These are phyloP conservation scores for Neurospora sp. DNA, from an alignment of 495 filamentous ascomycete species.

Conservation along the genomic window DNA sequence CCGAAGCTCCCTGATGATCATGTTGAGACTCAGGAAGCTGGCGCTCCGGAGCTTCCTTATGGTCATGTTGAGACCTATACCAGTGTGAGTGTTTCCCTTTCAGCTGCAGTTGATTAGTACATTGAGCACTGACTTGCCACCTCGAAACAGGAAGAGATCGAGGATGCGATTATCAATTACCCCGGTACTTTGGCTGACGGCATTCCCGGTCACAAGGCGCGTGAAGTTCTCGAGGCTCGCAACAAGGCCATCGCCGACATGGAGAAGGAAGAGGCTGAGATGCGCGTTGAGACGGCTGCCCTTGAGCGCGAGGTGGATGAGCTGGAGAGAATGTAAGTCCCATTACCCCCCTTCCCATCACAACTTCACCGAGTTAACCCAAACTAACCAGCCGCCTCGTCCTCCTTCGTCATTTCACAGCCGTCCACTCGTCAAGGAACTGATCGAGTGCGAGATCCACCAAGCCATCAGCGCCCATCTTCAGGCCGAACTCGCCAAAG, in stretches of 20 bases:
- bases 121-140: neutral
- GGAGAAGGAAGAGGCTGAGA: neutral
- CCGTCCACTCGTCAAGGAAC: neutral
- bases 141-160: neutral
- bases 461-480: neutral
- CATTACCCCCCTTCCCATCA: neutral
- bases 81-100: neutral
- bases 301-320: neutral
- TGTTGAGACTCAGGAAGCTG: neutral
- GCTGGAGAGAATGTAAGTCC: neutral
- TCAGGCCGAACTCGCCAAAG: neutral
- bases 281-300: neutral
- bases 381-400: neutral
- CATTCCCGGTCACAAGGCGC: neutral
- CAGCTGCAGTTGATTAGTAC: neutral
- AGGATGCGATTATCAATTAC: neutral
- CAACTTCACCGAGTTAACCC: neutral
- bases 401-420: neutral
- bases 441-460: neutral
- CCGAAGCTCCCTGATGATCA: neutral
- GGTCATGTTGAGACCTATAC: neutral
- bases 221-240: neutral
- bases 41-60: neutral
- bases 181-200: neutral
- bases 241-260: neutral